Evolutionary conservation across 192 early-diverging fungal genomes (phyloP).

Genomic region (Umbelopsis isabellina): DNA sequence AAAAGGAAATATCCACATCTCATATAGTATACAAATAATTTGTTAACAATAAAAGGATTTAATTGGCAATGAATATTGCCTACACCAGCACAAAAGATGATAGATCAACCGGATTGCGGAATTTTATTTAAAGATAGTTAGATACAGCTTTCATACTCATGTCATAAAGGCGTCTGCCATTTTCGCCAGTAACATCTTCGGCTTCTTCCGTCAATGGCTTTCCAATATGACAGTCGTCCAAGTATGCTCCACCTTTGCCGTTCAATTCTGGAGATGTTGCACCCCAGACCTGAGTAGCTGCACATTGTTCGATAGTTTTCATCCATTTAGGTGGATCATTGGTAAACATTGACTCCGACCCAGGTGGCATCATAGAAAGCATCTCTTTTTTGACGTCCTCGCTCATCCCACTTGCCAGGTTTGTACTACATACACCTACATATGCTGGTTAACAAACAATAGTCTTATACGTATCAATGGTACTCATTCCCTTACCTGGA

Average conservation of each 20-base stretch:
- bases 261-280: conserved; percentile 32
- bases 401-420: no score
- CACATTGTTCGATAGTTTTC: conserved; percentile 37
- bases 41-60: no score
- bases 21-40: no score
- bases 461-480: not conserved
- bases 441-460: not conserved
- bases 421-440: not conserved
- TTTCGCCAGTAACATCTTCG: conserved; percentile 22
- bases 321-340: not conserved
- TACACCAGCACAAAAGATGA: no score
- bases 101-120: no score
- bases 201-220: conserved; percentile 28
- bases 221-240: conserved; percentile 34
- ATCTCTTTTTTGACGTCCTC: no score
- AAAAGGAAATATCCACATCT: no score
- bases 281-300: conserved; percentile 35
- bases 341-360: not conserved
- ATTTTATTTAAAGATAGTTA: not conserved
- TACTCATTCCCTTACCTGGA: not conserved
- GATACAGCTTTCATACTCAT: not conserved
- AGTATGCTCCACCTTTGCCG: conserved; percentile 45
- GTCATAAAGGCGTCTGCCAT: not conserved
- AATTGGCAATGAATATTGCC: no score
- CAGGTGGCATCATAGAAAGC: not conserved